Base-by-base conservation (phyloP, 768 basidiomycete species). In the Suillus sp. region DNA sequence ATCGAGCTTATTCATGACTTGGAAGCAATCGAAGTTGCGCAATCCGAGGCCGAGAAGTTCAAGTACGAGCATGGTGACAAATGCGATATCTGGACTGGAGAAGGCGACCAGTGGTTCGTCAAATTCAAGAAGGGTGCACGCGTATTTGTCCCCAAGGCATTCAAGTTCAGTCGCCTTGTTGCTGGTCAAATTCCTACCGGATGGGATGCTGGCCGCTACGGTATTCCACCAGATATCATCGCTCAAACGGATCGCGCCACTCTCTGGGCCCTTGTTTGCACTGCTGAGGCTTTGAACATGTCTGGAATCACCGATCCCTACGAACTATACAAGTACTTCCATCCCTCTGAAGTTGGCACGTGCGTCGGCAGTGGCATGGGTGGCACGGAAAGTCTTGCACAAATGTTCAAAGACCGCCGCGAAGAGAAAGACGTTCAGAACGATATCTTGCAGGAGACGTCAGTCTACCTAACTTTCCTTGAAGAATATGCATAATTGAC, bases 391-490 rank as follows among this genome's bases (percentile, higher is more conserved):
- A 92, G 91, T 71, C 82, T 98, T 79, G 83, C 89, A 59, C 89
- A 92, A 78, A 99, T 99, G 97, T 99, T 99, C 86, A 97, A 94
- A 77, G 97, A 99, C 74, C 91, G 97, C 66, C 91, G 95, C 45
- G 96, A 98, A 72, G 97, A 98, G 81, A 93, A 92, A 75, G 95
- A 98, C 40, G 95, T 99, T 1, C 97, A 99, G 78, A 99, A 96
- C 71, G 97, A 99, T 71, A 92, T 99, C 67, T 81, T 99, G 48
- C 97, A 99, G 77, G 97, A 99, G 78, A 99, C 97, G 92, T 95
- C 69, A 72, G 93, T 83, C 1, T 2, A 35, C 10, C n/a, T 35
- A 14, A 34, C 18, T 48, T 32, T 47, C 48, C 18, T 42, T 18
- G 47, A 35, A 47, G 30, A 22, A 34, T 59, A 27, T 47, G 60